Base-by-base conservation (phyloP, 2,329 filamentous ascomycete genomes). In the Diaporthe amygdali region DNA sequence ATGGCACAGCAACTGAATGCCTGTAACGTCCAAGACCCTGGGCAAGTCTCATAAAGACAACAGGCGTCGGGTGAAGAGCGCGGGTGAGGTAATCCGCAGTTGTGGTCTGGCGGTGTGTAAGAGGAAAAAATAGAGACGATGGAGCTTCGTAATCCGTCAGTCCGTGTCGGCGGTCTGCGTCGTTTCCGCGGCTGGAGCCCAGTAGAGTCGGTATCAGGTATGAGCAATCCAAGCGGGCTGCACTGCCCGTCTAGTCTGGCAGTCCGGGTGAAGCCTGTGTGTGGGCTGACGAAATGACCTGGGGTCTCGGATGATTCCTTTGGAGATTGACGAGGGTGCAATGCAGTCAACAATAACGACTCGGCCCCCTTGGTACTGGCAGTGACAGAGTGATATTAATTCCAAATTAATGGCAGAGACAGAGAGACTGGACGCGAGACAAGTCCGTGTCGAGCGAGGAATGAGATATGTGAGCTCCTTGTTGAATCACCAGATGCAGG, bases 1-100 rank as follows among this genome's bases (percentile, higher is more conserved):
- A 69, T 72, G 71, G 68, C 75, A 75, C 74, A 73, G 71, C 75
- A 76, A 77, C 70, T 67, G 68, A 75, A 71, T 74, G 72, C 67
- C 72, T 75, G 74, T 70, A 69, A 49, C 32, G 54, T 52, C 61
- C 47, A 47, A 46, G 39, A 56, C 61, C 61, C 69, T 68, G 39
- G 47, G 37, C 64, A 54, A 27, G 69, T 46, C 49, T 67, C 49
- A 47, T 17, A 49, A 30, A 56, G 41, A 54, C 25, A 44, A 15
- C 61, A 47, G 59, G 61, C n/a, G 39, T 27, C 37, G 51, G 30
- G 34, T 55, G 27, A 46, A 14, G 30, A 44, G 59, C 22, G 44
- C 49, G 52, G 71, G 44, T 66, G 61, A 61, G 72, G 61, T 70
- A 70, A 70, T 71, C 64, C 68, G 68, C 59, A 66, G 44, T 49